Conservation (phyloP, 805 yeast genomes). For the Candida pini region DNA sequence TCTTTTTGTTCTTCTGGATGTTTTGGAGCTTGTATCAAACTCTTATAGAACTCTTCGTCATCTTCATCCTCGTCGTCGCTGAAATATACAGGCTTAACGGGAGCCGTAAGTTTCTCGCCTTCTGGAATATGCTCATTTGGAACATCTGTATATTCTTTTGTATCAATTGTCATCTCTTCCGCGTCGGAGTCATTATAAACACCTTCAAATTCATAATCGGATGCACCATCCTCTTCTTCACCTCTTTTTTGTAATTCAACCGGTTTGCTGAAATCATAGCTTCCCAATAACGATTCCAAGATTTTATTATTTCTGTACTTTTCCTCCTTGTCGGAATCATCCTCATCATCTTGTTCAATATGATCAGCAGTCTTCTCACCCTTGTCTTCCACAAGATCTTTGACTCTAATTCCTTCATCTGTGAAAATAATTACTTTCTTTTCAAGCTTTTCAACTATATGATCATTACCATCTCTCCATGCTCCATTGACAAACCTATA, state of each 20-base stretch:
- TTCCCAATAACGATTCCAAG: conserved; percentile 41
- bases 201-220: conserved; percentile 43
- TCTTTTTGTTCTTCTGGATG: conserved; percentile 1
- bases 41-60: conserved; percentile 18
- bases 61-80: conserved; percentile 19
- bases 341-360: conserved; percentile 15
- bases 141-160: conserved; percentile 18
- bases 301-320: conserved; percentile 40
- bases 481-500: conserved; percentile 55
- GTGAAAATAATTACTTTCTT: conserved; percentile 25
- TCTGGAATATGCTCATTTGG: conserved; percentile 18
- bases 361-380: conserved; percentile 3
- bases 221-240: conserved; percentile 33
- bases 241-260: conserved; percentile 28
- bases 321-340: conserved; percentile 30
- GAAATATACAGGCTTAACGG: conserved; percentile 1
- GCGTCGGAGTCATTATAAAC: conserved; percentile 13
- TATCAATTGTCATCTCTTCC: conserved; percentile 20
- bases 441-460: conserved; percentile 59
- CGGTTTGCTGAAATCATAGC: conserved; percentile 50
- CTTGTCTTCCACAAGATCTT: conserved; percentile 2
- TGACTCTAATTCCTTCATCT: conserved; percentile 11
- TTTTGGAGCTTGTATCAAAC: not conserved
- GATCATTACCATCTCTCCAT: conserved; percentile 80
- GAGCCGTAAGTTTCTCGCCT: conserved; percentile 5